Base-by-base conservation (phyloP, 805 yeast genomes). In the Brettanomyces sp. region DNA sequence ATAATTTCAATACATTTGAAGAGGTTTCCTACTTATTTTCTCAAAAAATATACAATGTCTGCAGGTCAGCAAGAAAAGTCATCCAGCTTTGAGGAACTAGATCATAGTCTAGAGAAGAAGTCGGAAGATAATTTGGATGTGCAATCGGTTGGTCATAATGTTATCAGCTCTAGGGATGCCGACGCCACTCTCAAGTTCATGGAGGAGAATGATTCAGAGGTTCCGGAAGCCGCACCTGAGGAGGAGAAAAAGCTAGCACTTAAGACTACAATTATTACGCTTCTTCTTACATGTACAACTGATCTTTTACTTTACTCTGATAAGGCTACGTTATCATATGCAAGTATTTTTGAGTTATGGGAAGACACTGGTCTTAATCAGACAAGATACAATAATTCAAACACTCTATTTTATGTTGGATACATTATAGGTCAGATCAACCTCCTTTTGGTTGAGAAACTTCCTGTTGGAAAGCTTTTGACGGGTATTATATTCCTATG, bases 371-470 rank as follows among this genome's bases (percentile, higher is more conserved):
- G 69, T 3, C 54, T 77, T 25, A 60, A 62, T 25, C 71, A 70
- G 51, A 52, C 65, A 43, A 64, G 64, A 43, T 76, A 73, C 55
- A 71, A 72, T 51, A 72, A 73, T 46, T 63, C 73, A 14, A 73
- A 74, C 49, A 72, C 80, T 3, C 48, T 76, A n/a, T 76, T 76
- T 52, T 76, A 76, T 52, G 75, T 68, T 23, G 82, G 80, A 4
- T 74, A 64, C 50, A 56, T 69, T 6, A 58, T 71, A 21, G 80
- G 78, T 4, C 78, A 75, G 50, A 18, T 63, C 4, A 72, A 72
- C 35, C 56, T 69, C 42, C 60, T 66, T 42, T 59, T 73, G 23
- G 62, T 73, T 32, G 80, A 75, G 51, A 68, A 62, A 47, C 56
- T 68, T 7, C 72, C 75, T 24, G 53, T 74, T 23, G 67, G 72